Evolutionary conservation across 768 basidiomycete species (phyloP), one percentile per base, ranked within the genome.

Genomic region (Panus rudis): DNA sequence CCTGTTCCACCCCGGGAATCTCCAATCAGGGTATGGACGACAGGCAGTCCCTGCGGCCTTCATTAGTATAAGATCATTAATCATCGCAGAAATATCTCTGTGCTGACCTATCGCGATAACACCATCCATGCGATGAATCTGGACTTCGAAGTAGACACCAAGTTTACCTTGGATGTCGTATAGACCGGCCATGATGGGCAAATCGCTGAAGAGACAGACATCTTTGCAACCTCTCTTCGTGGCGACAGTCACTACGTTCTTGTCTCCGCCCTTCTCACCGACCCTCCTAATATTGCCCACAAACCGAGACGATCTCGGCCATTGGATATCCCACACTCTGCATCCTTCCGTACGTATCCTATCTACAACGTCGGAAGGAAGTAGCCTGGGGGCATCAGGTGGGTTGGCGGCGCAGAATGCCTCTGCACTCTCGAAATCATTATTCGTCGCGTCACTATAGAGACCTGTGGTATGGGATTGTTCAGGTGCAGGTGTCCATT

Each of bases 1-100:
- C 37, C 81, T 64, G 53, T 85, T 79, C 83, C 83, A 84, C 3
- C 82, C 82, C 30, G 83, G 83, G 32, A 82, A 66, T 16, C 81
- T 71, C 68, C 75, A 83, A 1, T 62, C 59, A 0, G 81, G 83
- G 50, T 83, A 83, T 3, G 83, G 81, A 14, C 66, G 66, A 52
- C 80, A 83, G 10, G 78, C 66, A 1, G 77, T 81, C 6, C 83
- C 81, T 83, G 37, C 3, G n/a, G 22, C 23, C 2, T 10, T 16
- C 11, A 23, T 41, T 22, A 40, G 22, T 19, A 27, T n/a, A 8
- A 37, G 16, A 5, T 21, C 25, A 17, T 26, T 40, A n/a, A 41
- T 21, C 40, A 42, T 35, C 35, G 19, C n/a, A 12, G 48, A 19
- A 20, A 17, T 37, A 26, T 4, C 24, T 28, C 24, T 30, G 30